Evolutionary conservation across 495 filamentous ascomycete species (phyloP), one percentile per base, ranked within the genome.

Genomic region (Aspergillus cavernicola): DNA sequence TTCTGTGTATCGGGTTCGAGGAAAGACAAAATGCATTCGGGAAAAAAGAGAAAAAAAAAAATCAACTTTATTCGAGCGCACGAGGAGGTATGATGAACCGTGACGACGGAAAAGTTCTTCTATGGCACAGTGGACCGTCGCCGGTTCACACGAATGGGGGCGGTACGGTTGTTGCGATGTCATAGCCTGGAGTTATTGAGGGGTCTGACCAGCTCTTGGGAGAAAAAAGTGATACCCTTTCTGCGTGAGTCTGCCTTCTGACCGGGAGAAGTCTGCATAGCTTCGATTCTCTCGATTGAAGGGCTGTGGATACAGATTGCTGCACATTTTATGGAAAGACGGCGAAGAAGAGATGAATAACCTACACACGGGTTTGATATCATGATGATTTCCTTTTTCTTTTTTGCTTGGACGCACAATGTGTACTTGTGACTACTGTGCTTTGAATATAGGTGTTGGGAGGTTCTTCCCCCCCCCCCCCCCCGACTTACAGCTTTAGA

Each of bases 211-310:
- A 73, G 60, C 70, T 72, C 68, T 67, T 67, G 68, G 69, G 66
- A 73, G 42, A 73, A 75, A 75, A 74, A 28, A 28, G 66, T 75
- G 72, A 76, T 76, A 76, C 72, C 71, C 73, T 74, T 74, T 68
- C 66, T 70, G 68, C 69, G 70, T 66, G 68, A 67, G 67, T 74
- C 67, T 71, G 67, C 68, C 68, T 69, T 66, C 62, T 58, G 63
- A 64, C n/a, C 24, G 64, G 63, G 68, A 62, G 59, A 65, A 69
- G 64, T 68, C 66, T 71, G 66, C 65, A 66, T 66, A 66, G 67
- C 63, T 69, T 68, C 63, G 64, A 64, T 56, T 66, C 64, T 66
- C 64, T 28, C 24, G 59, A 66, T 53, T 35, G 49, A 57, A 56
- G 62, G 66, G 57, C 47, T 62, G 60, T 60, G 59, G 63, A 62